Evolutionary conservation across 495 filamentous ascomycete genomes (phyloP), one percentile per base, ranked within the genome.

Genomic region (Xylaria intraflava): DNA sequence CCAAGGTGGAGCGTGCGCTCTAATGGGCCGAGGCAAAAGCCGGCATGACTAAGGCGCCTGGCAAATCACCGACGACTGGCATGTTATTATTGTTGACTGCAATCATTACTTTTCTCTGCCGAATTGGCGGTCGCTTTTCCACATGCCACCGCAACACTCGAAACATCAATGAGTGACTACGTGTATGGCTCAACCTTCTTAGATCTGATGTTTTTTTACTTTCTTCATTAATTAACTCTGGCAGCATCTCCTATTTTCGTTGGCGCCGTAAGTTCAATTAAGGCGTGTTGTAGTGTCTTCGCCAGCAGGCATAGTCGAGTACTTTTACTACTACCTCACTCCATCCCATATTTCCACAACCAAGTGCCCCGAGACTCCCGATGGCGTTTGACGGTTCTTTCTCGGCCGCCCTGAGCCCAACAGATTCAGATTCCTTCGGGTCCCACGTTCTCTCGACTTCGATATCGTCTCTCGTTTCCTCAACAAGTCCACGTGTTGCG

Each of bases 401-500:
- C 57, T 65, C 70, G 41, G 65, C 71, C 48, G 65, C 66, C 12
- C 55, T 71, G 52, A 64, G 61, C 60, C 68, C 66, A 31, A 62
- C 56, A 19, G 53, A 51, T 22, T 64, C 65, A 14, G 61, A 65
- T 29, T 51, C 45, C 42, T 57, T 64, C 19, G 56, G 51, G 38
- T 67, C 68, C 9, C 70, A 72, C 39, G 53, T 72, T 20, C 70
- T 79, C 24, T 68, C 73, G 5, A 67, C 70, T 10, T 77, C 76
- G 10, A 74, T 79, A 40, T 67, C 74, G 6, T 75, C 74, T 10
- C 60, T 75, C 9, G 68, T 73, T 24, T 63, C 73, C 8, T 66
- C 72, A 36, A 56, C 72, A 16, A 58, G 82, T 43, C 78, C 84
- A 58, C 78, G 81, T 24, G 73, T 77, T 46, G 72, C 72, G 29